Conservation (phyloP, 352 stramenopile genomes). For the Aphanomyces stellatus region DNA sequence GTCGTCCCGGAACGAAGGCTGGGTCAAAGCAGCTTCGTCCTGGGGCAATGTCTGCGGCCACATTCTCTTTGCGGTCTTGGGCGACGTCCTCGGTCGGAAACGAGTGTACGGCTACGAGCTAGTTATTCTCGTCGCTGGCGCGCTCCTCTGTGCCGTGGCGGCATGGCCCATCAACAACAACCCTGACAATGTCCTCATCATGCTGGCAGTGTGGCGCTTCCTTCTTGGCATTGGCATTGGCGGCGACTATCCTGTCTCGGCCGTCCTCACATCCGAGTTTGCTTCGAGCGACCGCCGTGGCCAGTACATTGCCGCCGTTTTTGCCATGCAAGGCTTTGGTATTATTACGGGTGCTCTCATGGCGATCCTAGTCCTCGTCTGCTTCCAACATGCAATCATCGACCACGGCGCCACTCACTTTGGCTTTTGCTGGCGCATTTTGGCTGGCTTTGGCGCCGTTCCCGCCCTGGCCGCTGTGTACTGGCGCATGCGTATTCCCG, state of each 20-base stretch:
- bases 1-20: conserved; percentile 26
- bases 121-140: conserved; percentile 33
- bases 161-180: conserved; percentile 33
- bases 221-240: not conserved
- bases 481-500: too few relatives aligned
- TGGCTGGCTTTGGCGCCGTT: too few relatives aligned
- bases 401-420: too few relatives aligned
- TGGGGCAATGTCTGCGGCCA: conserved; percentile 35
- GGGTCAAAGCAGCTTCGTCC: conserved; percentile 35
- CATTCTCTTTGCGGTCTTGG: conserved; percentile 39
- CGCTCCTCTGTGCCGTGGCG: conserved; percentile 29
- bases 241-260: too few relatives aligned
- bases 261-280: not conserved
- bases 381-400: too few relatives aligned
- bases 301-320: too few relatives aligned
- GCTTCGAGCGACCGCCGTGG: too few relatives aligned
- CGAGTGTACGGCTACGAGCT: conserved; percentile 40
- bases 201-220: conserved; percentile 36
- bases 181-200: conserved; percentile 35
- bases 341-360: too few relatives aligned
- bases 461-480: too few relatives aligned
- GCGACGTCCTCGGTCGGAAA: conserved; percentile 39
- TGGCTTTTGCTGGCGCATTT: too few relatives aligned
- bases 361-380: too few relatives aligned
- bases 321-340: too few relatives aligned